These are phyloP conservation scores for Fusarium continuum DNA, from an alignment of 2,329 filamentous ascomycete genomes.

Conservation along the genomic window DNA sequence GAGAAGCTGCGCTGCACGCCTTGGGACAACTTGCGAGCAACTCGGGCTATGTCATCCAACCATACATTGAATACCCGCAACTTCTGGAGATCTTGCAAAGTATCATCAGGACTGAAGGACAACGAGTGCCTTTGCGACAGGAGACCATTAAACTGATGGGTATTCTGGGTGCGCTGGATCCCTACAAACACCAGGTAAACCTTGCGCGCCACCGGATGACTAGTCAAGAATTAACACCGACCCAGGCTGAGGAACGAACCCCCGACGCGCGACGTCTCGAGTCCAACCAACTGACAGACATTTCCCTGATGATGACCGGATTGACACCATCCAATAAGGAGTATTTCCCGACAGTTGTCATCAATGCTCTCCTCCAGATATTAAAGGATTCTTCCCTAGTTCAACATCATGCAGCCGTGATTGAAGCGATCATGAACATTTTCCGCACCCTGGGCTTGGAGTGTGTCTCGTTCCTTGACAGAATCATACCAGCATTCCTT, in stretches of 20 bases:
- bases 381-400: slow-evolving; percentile 89
- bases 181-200: slow-evolving; percentile 85
- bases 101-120: slow-evolving; percentile 90
- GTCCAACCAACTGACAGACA: slow-evolving; percentile 80
- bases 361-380: slow-evolving; percentile 92
- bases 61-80: slow-evolving; percentile 94
- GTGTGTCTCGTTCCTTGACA: slow-evolving; percentile 92
- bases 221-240: slow-evolving; percentile 37
- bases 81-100: slow-evolving; percentile 91
- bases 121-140: slow-evolving; percentile 83
- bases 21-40: slow-evolving; percentile 94
- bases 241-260: slow-evolving; percentile 86
- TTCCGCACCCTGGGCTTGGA: slow-evolving; percentile 96
- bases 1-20: slow-evolving; percentile 89
- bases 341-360: slow-evolving; percentile 97
- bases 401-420: slow-evolving; percentile 91
- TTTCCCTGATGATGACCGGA: slow-evolving; percentile 97
- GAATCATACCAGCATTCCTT: slow-evolving; percentile 94
- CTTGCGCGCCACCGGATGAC: neutral
- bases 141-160: slow-evolving; percentile 98
- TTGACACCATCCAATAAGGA: slow-evolving; percentile 96
- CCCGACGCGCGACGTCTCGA: slow-evolving; percentile 77
- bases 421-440: slow-evolving; percentile 98
- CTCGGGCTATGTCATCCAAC: slow-evolving; percentile 96
- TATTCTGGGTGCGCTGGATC: slow-evolving; percentile 92